These are phyloP conservation scores for Citrus sinensis DNA, from an alignment of 345 rosid genomes.

Conservation along the genomic window DVS_A1.0 CM039164.1:29064001-29064500, in stretches of 20 bases:
- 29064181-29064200: constrained; percentile 46
- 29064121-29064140: constrained; percentile 33
- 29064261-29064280: constrained; percentile 93
- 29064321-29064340: constrained; percentile 74
- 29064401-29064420: constrained; percentile 33
- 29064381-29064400: constrained; percentile 54
- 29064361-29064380: constrained; percentile 42
- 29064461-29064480: not conserved
- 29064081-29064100: constrained; percentile 97
- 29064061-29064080: constrained; percentile 84
- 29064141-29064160: constrained; percentile 35
- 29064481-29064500: not conserved
- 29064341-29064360: constrained; percentile 24
- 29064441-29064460: not conserved
- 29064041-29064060: constrained; percentile 73
- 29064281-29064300: constrained; percentile 99
- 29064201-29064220: constrained; percentile 64
- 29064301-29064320: constrained; percentile 75
- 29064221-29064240: constrained; percentile 22
- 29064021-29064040: constrained; percentile 81
- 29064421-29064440: not conserved
- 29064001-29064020: constrained; percentile 39
- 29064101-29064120: constrained; percentile 70
- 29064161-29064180: constrained; percentile 42
- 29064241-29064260: constrained; percentile 54